Evolutionary conservation across 2,329 filamentous ascomycete genomes (phyloP), one percentile per base, ranked within the genome.

Genomic region (Sordariomycetes sp.): DNA sequence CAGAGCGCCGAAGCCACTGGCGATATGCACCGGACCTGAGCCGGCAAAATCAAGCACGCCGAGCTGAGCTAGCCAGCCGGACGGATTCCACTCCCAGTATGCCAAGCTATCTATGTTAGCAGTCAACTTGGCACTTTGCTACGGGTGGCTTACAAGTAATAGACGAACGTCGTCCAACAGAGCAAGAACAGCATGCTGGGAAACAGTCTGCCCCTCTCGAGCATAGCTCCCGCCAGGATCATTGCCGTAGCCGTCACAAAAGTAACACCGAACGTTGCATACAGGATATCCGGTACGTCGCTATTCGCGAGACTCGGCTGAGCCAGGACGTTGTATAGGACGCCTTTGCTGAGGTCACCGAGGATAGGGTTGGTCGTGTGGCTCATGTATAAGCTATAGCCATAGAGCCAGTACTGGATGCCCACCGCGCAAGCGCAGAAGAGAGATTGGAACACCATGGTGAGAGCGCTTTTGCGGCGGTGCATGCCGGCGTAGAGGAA

Each of bases 61-160:
- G 6, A 79, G 65, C 21, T 76, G 72, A 54, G 61, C 76, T 2
- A 80, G 59, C 75, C 76, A 81, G 12, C 76, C 75, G 36, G 67
- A 72, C 14, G 66, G 47, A 45, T 80, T 80, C 76, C 75, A 81
- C 6, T 72, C 76, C 75, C 75, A 79, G 57, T 67, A 75, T 1
- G 75, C 75, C 35, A 79, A 69, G 1, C 69, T 48, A 12, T 10
- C 11, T 6, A 17, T 6, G 5, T 21, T 20, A 21, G 16, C 6
- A 20, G 9, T n/a, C n/a, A n/a, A n/a, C n/a, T n/a, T n/a, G n/a
- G n/a, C n/a, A n/a, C 11, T 12, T 4, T 14, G 9, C 4, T 12
- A 4, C n/a, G 19, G 21, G 11, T 11, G 2, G 41, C 50, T 43
- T 30, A 52, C 40, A 54, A 39, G 21, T 53, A 79, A 51, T 80